Base-by-base conservation (phyloP, 1,284 basidiomycete species). In the Austroboletus olivaceoglutinosus region DNA sequence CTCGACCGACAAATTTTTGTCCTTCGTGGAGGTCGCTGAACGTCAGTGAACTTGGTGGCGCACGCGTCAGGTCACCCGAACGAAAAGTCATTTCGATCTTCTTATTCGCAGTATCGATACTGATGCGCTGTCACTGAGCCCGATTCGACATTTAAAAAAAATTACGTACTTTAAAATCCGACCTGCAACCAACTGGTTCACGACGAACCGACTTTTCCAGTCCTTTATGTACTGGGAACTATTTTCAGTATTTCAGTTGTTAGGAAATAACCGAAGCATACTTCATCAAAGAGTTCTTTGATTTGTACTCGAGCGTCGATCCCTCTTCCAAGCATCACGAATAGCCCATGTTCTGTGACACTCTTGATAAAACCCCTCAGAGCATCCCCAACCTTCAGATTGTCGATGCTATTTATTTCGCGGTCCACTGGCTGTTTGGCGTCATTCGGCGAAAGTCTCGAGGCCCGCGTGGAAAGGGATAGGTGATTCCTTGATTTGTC, bases 281-380 rank as follows among this genome's bases (percentile, higher is more conserved):
- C 92, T 64, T 92, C 86, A 68, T 95, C 89, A 67, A 96, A 92
- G 29, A 97, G 78, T 71, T 98, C 93, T 67, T 83, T 88, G 67
- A 98, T 98, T 71, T 96, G 93, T 22, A 98, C 87, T 21, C 96
- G 85, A 47, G 90, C 95, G 62, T 93, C 91, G 30, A 97, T 74
- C 43, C 81, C 80, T 44, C 88, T 81, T 16, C 92, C 93, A 21
- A 99, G 71, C 36, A 83, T 83, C 5, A 99, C 91, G 63, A 97
- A 98, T n/a, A 99, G 68, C 15, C 96, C 96, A 61, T 89, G 84
- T 45, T 93, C 87, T 19, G 85, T 81, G 40, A 98, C 77, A 57
- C 83, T 89, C 73, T 93, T 96, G 65, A 98, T 82, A 65, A 97
- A 92, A 12, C 96, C 96, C 47, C 93, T 81, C 30, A 96, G 73